A percentile compares a stretch with the other conserved stretches of the same genome.
These are phyloP conservation scores for Cephaloascus fragrans DNA, from an alignment of 805 yeast genomes.

Conservation along the genomic window DNA sequence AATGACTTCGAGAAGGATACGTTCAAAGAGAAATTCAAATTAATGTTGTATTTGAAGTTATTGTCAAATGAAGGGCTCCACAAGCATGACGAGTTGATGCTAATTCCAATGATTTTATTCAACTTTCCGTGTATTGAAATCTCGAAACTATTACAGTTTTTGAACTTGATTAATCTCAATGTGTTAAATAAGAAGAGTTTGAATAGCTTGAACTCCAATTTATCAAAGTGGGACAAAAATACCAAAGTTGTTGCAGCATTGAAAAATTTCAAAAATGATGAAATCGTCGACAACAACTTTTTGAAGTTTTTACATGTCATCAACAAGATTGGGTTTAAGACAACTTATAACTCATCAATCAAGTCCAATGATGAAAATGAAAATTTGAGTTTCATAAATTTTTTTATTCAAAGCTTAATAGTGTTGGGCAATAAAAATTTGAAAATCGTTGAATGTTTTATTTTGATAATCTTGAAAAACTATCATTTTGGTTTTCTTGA, in stretches of 20 bases:
- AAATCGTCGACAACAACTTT: neutral
- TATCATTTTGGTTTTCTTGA: constrained; percentile 33
- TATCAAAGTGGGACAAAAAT: neutral
- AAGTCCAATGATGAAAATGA: constrained; percentile 5
- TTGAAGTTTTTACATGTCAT: neutral
- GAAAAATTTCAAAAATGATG: neutral
- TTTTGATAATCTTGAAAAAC: constrained; percentile 21
- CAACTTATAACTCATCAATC: neutral
- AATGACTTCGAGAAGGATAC: constrained; percentile 4
- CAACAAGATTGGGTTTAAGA: no score
- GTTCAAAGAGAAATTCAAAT: constrained; percentile 16
- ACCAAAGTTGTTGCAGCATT: neutral
- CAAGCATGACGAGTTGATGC: constrained; percentile 27
- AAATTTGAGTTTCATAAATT: constrained; percentile 15
- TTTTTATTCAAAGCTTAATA: constrained; percentile 9
- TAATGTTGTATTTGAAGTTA: constrained; percentile 25
- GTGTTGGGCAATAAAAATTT: constrained; percentile 7
- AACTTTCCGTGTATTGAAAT: constrained; percentile 18
- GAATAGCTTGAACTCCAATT: constrained; percentile 9
- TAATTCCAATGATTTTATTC: constrained; percentile 23
- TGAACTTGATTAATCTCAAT: constrained; percentile 22
- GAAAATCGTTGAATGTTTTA: constrained; percentile 21
- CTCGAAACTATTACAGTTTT: constrained; percentile 16
- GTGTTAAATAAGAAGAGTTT: constrained; percentile 18
- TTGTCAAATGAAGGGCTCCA: constrained; percentile 24